Base-by-base conservation (phyloP, 192 early-diverging fungal genomes). In the Podila horticola region DNA sequence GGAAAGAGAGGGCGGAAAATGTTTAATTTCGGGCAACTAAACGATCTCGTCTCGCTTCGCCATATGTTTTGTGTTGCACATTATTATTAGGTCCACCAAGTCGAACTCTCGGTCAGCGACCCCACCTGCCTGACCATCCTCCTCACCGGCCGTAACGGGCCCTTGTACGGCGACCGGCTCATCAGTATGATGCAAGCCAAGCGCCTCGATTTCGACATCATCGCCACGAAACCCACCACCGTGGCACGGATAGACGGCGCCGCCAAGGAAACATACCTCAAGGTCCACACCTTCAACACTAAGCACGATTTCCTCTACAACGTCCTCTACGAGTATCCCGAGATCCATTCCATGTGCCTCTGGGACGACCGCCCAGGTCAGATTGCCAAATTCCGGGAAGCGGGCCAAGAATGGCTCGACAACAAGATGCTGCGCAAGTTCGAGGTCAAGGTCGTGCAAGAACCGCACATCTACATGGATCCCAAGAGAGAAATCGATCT, bases 321-420 rank as follows among this genome's bases (percentile, higher is more conserved):
- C 33, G 57, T 85, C 1, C 66, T 89, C 10, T 67, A 75, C 7
- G 88, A 86, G 24, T 86, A 88, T 50, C 87, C 90, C 0, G 75
- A 31, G 11, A 84, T 87, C 71, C 61, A 66, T 0, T 58, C 85
- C 20, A 85, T 91, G 34, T 55, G 60, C 57, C 87, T 91, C 67
- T 91, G 88, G 88, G 90, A 91, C 59, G 90, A 91, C 59, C 88
- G 90, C 15, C 65, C 71, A 0, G 74, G 88, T 24, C 88, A 91
- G 50, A 50, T 79, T 15, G 65, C 71, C 7, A 73, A 64, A 50
- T 81, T 81, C 38, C 70, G 62, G 0, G 59, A 81, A 51, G 76
- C 71, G 19, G 76, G 76, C 45, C 65, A 81, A 34, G 71, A 72
- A 60, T 81, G 76, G 76, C 71, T 81, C 24, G 66, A 73, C 29